Conservation (phyloP, 192 early-diverging fungal genomes). For the Dimargaris cristalligena region DNA sequence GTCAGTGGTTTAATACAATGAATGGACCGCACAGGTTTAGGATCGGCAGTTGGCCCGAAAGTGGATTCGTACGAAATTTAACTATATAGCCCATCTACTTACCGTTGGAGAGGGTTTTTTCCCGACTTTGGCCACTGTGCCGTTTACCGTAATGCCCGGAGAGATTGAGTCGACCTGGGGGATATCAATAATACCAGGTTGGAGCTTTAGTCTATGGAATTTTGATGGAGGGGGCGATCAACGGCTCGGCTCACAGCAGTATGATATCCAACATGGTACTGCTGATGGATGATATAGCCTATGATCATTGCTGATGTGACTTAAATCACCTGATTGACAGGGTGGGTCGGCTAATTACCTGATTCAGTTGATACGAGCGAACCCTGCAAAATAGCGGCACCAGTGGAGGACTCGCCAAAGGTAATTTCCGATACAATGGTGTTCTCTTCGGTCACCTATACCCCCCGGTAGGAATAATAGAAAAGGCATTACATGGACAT, state of each 20-base stretch:
- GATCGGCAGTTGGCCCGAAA: too few relatives aligned
- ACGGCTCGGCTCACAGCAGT: too few relatives aligned
- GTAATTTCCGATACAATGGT: constrained; percentile 81
- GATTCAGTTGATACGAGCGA: constrained; percentile 49
- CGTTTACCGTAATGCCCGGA: constrained; percentile 16
- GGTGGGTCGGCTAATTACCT: too few relatives aligned
- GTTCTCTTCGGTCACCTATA: constrained; percentile 82
- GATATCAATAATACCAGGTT: too few relatives aligned
- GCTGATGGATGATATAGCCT: too few relatives aligned
- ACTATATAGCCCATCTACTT: background rate
- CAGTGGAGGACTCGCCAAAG: constrained; percentile 71
- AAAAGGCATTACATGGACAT: background rate
- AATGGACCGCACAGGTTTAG: too few relatives aligned
- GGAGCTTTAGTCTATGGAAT: too few relatives aligned
- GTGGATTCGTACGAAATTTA: constrained; percentile 5
- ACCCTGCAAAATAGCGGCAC: constrained; percentile 66
- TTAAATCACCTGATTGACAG: too few relatives aligned
- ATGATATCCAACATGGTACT: too few relatives aligned
- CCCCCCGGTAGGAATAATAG: constrained; percentile 16
- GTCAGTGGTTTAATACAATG: too few relatives aligned
- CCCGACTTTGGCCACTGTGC: constrained; percentile 40
- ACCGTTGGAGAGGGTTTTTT: constrained; percentile 46
- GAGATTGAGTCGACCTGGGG: constrained; percentile 34
- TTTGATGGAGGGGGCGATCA: too few relatives aligned
- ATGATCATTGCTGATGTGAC: too few relatives aligned